These are phyloP conservation scores for Lolium perenne DNA, from an alignment of 176 grass and related monocot genomes.

Conservation along the genomic window DNA sequence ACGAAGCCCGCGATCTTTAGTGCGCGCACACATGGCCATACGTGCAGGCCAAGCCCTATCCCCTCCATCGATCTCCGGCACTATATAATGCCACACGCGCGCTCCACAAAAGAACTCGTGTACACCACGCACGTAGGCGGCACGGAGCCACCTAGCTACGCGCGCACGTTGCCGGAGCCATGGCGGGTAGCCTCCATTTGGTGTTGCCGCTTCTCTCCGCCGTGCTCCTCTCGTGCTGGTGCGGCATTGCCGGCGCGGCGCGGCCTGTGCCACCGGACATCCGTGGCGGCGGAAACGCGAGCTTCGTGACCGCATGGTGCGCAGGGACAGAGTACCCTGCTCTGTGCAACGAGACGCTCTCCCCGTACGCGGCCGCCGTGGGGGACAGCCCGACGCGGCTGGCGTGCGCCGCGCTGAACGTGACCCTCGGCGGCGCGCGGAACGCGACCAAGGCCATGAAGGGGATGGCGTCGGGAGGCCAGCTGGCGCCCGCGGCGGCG, in stretches of 20 bases:
- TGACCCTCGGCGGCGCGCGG: slow-evolving; percentile 31
- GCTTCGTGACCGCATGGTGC: slow-evolving; percentile 49
- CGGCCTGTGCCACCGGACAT: background rate
- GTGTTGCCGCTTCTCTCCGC: background rate
- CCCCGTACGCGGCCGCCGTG: slow-evolving; percentile 35
- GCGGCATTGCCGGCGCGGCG: background rate
- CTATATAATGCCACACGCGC: slow-evolving; percentile 12
- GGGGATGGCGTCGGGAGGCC: background rate
- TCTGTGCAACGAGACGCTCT: slow-evolving; percentile 55
- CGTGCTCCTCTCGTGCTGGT: background rate
- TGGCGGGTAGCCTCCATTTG: background rate
- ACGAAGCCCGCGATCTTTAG: background rate
- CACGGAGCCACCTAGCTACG: background rate
- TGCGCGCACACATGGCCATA: background rate
- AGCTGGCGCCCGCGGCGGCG: slow-evolving; percentile 42
- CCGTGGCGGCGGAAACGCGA: background rate
- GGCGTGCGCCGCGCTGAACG: slow-evolving; percentile 51
- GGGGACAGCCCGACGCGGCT: slow-evolving; percentile 40
- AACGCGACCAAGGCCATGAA: slow-evolving; percentile 31
- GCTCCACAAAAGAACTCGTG: background rate
- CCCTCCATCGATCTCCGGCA: background rate
- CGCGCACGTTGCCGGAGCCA: background rate
- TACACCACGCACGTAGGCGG: background rate
- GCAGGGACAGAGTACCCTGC: slow-evolving; percentile 48
- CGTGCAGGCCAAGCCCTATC: background rate